A percentile compares a stretch with the other conserved stretches of the same genome.
phyloP scores from a whole-genome alignment of 2,329 filamentous ascomycete species.

The Fusarium brachygibbosum region DNA sequence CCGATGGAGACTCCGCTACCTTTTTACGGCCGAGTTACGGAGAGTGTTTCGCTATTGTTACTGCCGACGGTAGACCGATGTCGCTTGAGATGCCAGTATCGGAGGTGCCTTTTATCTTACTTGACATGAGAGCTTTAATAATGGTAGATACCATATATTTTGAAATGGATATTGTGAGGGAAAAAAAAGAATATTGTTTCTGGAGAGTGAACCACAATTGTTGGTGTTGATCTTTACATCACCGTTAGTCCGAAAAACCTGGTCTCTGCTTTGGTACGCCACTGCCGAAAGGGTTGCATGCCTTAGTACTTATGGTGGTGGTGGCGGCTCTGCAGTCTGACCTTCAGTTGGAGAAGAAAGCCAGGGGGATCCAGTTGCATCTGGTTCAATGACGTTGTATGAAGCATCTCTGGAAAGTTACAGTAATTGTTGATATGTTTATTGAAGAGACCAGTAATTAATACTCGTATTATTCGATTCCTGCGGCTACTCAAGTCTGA shows the following conservation, averaged over 20 bases:
- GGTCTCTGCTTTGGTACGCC: conserved; percentile 20
- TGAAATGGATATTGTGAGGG: neutral
- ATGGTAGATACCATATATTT: neutral
- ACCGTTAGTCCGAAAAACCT: conserved; percentile 7
- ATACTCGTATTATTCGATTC: neutral
- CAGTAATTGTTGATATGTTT: neutral
- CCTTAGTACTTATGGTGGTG: neutral
- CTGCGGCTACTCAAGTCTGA: neutral
- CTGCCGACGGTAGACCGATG: conserved; percentile 30
- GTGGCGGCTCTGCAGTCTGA: conserved; percentile 29
- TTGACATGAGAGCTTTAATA: conserved; percentile 12
- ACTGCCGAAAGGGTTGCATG: conserved; percentile 28
- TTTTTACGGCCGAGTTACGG: conserved; percentile 37
- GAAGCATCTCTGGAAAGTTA: conserved; percentile 18
- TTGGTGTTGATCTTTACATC: conserved; percentile 1
- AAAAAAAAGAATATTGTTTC: neutral
- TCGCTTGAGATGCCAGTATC: conserved; percentile 34
- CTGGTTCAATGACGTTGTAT: neutral
- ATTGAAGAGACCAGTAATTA: neutral
- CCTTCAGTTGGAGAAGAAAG: conserved; percentile 12
- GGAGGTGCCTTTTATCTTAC: conserved; percentile 11
- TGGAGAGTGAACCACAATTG: neutral
- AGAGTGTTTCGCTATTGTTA: conserved; percentile 18
- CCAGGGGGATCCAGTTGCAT: neutral
- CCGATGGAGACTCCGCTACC: conserved; percentile 27